Percentiles rank a stretch among this genome's conserved stretches.
Evolutionary conservation across 2,329 filamentous ascomycete species (phyloP).

Genomic region (Alternaria sp.): DNA sequence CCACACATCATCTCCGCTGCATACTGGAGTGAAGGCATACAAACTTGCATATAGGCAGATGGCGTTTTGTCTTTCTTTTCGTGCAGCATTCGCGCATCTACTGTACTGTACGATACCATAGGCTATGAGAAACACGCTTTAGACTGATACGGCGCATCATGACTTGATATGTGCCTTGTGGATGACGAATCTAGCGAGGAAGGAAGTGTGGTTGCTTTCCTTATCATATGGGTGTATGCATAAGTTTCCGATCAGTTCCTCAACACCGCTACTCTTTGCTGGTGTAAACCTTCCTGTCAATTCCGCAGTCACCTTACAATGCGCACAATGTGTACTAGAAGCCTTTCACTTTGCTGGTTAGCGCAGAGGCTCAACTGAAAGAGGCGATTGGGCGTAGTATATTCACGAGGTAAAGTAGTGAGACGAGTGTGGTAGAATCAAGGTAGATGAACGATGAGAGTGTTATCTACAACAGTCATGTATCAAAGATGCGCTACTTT

Average conservation of each 20-base stretch:
- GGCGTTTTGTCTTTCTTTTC: not conserved
- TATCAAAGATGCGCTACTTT: not conserved
- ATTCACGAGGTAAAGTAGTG: not conserved
- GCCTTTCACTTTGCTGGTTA: not conserved
- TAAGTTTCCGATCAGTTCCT: not conserved
- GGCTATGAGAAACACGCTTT: not conserved
- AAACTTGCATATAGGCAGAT: not conserved
- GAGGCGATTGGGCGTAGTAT: not conserved
- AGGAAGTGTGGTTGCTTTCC: not conserved
- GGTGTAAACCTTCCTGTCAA: not conserved
- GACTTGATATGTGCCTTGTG: not conserved
- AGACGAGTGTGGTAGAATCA: not conserved
- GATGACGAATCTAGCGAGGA: not conserved
- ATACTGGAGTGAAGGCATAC: not conserved
- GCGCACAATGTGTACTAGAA: not conserved
- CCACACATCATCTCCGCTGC: not conserved
- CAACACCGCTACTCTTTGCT: not conserved
- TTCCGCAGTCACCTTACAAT: not conserved
- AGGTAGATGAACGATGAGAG: not conserved
- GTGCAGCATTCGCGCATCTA: not conserved
- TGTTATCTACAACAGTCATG: not conserved
- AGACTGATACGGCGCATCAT: not conserved
- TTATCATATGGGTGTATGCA: not conserved
- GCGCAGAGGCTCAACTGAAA: not conserved
- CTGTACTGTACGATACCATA: conserved; percentile 1